A percentile compares a stretch with the other conserved stretches of the same genome.
Evolutionary conservation across 2,329 filamentous ascomycete genomes (phyloP).

Genomic region (Chaetomiaceae sp.): DNA sequence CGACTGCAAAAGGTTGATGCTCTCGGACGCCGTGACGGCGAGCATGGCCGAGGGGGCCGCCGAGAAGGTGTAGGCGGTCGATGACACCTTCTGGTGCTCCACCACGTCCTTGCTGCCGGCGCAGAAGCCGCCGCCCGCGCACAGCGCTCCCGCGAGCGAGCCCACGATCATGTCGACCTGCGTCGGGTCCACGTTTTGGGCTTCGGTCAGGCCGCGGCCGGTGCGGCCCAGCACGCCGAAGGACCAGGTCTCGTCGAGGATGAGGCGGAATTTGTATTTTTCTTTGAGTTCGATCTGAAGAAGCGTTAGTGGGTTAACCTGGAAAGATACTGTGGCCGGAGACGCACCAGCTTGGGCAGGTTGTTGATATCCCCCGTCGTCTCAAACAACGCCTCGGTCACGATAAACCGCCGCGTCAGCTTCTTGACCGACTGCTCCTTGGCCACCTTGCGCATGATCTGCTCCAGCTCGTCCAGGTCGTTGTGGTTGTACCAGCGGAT

Average conservation of each 20-base stretch:
- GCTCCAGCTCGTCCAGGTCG: conserved; percentile 89
- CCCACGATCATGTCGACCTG: conserved; percentile 98
- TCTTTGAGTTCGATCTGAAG: conserved; percentile 86
- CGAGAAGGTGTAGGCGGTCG: conserved; percentile 90
- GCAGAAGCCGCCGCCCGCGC: conserved; percentile 93
- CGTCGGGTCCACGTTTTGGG: conserved; percentile 89
- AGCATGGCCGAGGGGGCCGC: conserved; percentile 90
- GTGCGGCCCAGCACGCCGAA: conserved; percentile 92
- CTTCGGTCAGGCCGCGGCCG: conserved; percentile 88
- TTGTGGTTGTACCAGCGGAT: conserved; percentile 95
- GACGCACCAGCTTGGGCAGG: conserved; percentile 73
- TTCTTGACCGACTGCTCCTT: conserved; percentile 85
- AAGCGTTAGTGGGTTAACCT: background rate
- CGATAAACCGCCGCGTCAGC: conserved; percentile 87
- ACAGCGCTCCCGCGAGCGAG: conserved; percentile 82
- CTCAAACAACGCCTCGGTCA: conserved; percentile 93
- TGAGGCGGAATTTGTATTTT: conserved; percentile 95
- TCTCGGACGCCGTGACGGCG: conserved; percentile 93
- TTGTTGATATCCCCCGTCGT: conserved; percentile 80
- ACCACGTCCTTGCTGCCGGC: conserved; percentile 88
- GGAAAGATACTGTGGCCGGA: background rate
- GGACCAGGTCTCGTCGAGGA: conserved; percentile 95
- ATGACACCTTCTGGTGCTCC: conserved; percentile 91
- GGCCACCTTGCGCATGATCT: conserved; percentile 76
- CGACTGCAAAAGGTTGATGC: conserved; percentile 77